phyloP scores from a whole-genome alignment of 2,329 filamentous ascomycete genomes.

The Rhynchosporium agropyri region DNA sequence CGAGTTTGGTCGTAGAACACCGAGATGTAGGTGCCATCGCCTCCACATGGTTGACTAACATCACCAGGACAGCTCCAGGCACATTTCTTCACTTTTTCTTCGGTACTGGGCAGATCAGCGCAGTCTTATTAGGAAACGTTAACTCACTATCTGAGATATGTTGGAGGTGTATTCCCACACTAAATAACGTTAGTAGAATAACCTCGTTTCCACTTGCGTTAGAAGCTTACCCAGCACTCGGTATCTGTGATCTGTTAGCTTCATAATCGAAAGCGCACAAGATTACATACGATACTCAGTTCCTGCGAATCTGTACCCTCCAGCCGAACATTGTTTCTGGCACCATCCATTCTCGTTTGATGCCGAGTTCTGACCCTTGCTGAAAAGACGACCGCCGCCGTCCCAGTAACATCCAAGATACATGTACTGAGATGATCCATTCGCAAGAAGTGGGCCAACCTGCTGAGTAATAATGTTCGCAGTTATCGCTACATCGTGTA shows the following conservation, averaged over 20 bases:
- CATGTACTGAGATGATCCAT: slow-evolving; percentile 41
- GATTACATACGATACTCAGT: slow-evolving; percentile 39
- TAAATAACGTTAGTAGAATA: background rate
- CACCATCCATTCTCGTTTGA: slow-evolving; percentile 45
- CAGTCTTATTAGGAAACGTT: background rate
- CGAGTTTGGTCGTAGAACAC: slow-evolving; percentile 41
- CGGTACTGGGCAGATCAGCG: slow-evolving; percentile 27
- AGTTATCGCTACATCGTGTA: slow-evolving; percentile 43
- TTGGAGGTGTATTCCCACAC: slow-evolving; percentile 40
- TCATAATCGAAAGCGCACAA: no score
- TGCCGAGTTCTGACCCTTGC: slow-evolving; percentile 38
- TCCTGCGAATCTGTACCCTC: slow-evolving; percentile 43
- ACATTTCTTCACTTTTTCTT: slow-evolving; percentile 35
- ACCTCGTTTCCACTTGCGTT: background rate
- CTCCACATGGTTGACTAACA: slow-evolving; percentile 33
- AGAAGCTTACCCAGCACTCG: slow-evolving; percentile 36
- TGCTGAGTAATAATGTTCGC: slow-evolving; percentile 43
- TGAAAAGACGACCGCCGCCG: slow-evolving; percentile 43
- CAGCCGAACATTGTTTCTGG: slow-evolving; percentile 38
- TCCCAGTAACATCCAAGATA: slow-evolving; percentile 48
- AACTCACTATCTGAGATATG: slow-evolving; percentile 33
- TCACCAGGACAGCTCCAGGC: slow-evolving; percentile 32
- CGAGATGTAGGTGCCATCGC: slow-evolving; percentile 42
- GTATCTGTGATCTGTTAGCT: slow-evolving; percentile 23
- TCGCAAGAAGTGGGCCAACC: slow-evolving; percentile 44